Base-by-base conservation (phyloP, 352 stramenopile species). In the Pythium rhizo-oryzae region DNA sequence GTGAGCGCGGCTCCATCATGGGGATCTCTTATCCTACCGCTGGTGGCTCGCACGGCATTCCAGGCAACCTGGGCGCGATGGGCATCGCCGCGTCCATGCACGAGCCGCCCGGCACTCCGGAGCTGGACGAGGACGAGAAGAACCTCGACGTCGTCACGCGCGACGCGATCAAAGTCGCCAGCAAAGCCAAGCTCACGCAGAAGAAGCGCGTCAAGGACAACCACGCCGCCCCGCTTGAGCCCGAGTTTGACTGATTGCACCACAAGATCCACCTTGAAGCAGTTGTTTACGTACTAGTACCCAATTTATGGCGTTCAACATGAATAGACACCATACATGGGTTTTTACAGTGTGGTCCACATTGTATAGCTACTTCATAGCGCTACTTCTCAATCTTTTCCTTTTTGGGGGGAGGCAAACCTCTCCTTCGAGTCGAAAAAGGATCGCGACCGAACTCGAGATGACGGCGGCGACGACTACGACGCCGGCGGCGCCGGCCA, bases 121-220 rank as follows among this genome's bases (percentile, higher is more conserved):
- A 79, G 35, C 33, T 52, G 0, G 77, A 88, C 16, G 74, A 82
- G 21, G 74, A 75, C 9, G 77, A 84, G 49, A 72, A 59, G n/a
- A 77, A 72, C 16, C 41, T 68, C 6, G 75, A 85, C 5, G 79
- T 82, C 11, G 62, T 87, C 30, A 90, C 84, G 1, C 67, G 84
- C 55, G 86, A 94, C 19, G 67, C 58, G 24, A 88, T 94, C 71
- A 94, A 94, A 63, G 70, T 76, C 30, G 71, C 84, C 24, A 88
- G 81, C 49, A 83, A 74, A 55, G 80, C 59, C 71, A 91, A 89
- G 55, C 24, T 94, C 30, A 67, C 69, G 1, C 70, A 81, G 57
- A 81, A 82, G 72, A 90, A 89, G 71, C 81, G 80, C 63, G 25
- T 24, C 25, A 72, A 69, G 50, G 63, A 72, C 35, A 12, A 28